Base-by-base conservation (phyloP, 306 rosid species). In the Argentina anserina region DNA sequence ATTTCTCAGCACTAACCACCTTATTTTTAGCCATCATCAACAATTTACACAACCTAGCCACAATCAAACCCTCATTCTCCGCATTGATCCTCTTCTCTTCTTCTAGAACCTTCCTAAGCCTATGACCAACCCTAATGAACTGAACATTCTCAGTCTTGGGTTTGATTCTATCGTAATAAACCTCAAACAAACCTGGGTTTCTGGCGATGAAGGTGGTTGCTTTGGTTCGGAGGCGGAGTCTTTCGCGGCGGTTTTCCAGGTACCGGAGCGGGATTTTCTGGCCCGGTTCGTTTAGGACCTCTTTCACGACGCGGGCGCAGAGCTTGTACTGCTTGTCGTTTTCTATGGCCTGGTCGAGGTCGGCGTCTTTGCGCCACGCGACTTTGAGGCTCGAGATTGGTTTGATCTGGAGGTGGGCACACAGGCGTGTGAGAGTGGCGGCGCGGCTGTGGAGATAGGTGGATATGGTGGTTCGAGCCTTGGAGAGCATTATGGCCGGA, bases 1-100 rank as follows among this genome's bases (percentile, higher is more conserved):
- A 84, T 71, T 94, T 91, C 69, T 90, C 97, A 21, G 85, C 91
- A 78, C 97, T 87, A 26, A 91, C 58, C 43, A 87, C 84, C 73
- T 63, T 86, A 72, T 88, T 71, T 86, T 88, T 90, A 0, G 96
- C 82, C 80, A 91, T 94, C 97, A 90, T 90, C 76, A 94, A 75
- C 78, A 91, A 67, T 74, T 89, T 94, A 80, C 93, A 89, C 73
- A 91, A 58, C 69, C 88, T 94, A 0, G 96, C 79, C 18, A 89
- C 91, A 23, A 88, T 72, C 26, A 83, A 72, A 7, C 33, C 65
- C 71, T 94, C 97, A 62, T 88, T 90, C 31, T 85, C 88, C 20
- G 0, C 26, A 59, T 31, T 21, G 76, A 90, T 75, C 78, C 73
- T 71, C 25, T 69, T 74, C 66, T 90, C 97, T 37, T 85, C 86